These are phyloP conservation scores for Globisporangium apiculatum DNA, from an alignment of 352 stramenopile genomes.

Conservation along the genomic window DNA sequence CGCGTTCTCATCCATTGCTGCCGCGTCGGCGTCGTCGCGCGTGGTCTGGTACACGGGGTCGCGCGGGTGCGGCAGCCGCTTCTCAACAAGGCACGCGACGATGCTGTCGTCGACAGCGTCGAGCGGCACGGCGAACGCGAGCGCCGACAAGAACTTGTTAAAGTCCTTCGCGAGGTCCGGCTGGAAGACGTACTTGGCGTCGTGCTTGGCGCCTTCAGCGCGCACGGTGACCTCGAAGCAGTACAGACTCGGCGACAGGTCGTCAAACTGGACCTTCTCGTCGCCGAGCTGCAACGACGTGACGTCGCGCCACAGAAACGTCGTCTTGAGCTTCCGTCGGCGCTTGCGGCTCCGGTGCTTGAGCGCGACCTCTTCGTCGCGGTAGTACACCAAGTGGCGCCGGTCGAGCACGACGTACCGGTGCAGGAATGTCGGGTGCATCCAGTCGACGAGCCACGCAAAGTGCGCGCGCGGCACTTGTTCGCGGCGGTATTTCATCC, in stretches of 20 bases:
- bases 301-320: constrained; percentile 66
- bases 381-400: constrained; percentile 72
- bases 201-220: constrained; percentile 32
- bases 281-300: constrained; percentile 53
- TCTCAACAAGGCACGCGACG: constrained; percentile 49
- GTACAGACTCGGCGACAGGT: constrained; percentile 75
- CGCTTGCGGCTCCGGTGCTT: constrained; percentile 74
- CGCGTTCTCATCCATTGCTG: constrained; percentile 43
- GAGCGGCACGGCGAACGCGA: constrained; percentile 62
- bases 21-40: constrained; percentile 22
- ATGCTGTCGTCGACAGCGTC: constrained; percentile 62
- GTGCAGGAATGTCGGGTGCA: constrained; percentile 73
- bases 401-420: constrained; percentile 78
- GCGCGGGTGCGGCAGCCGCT: constrained; percentile 50
- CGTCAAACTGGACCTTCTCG: constrained; percentile 72
- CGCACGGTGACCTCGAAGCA: constrained; percentile 72
- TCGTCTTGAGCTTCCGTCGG: constrained; percentile 71
- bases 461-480: constrained; percentile 41
- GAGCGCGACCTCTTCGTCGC: constrained; percentile 68
- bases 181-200: constrained; percentile 81
- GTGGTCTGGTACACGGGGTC: constrained; percentile 18
- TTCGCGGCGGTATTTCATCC: constrained; percentile 83
- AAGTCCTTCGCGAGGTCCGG: constrained; percentile 67
- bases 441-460: constrained; percentile 45
- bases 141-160: constrained; percentile 60